Conservation (phyloP, 768 basidiomycete genomes). For the Xerocomellus dryophilus region DNA sequence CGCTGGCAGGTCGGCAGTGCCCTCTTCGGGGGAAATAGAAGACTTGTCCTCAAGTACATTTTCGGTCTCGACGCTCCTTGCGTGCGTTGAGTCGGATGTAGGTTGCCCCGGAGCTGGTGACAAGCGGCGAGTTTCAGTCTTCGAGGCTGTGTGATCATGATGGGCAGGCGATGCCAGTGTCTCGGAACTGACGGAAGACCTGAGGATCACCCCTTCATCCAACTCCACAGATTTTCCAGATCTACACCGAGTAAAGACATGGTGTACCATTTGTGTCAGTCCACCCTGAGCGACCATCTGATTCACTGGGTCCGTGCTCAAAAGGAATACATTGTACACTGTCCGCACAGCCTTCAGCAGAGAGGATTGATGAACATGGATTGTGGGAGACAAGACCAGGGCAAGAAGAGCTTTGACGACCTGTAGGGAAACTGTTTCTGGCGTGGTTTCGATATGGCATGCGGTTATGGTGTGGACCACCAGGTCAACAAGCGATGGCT, state of each 20-base stretch:
- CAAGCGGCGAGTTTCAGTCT: slow-evolving; percentile 11
- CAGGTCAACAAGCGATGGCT: slow-evolving; percentile 82
- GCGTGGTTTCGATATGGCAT: slow-evolving; percentile 83
- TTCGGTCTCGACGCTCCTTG: neutral
- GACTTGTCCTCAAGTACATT: neutral
- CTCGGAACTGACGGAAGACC: slow-evolving; percentile 26
- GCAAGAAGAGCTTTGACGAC: slow-evolving; percentile 94
- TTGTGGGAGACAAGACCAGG: slow-evolving; percentile 80
- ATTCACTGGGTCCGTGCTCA: slow-evolving; percentile 86
- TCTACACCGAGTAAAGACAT: slow-evolving; percentile 85
- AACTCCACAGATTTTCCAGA: slow-evolving; percentile 24
- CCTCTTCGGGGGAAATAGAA: slow-evolving; percentile 2
- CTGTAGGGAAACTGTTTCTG: slow-evolving; percentile 90
- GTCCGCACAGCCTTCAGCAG: slow-evolving; percentile 95
- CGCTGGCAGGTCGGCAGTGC: neutral
- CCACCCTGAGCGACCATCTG: slow-evolving; percentile 99
- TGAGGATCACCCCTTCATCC: slow-evolving; percentile 15
- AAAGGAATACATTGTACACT: slow-evolving; percentile 95
- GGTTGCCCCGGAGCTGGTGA: slow-evolving; percentile 4
- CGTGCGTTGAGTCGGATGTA: neutral
- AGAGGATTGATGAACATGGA: slow-evolving; percentile 92
- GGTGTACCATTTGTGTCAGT: slow-evolving; percentile 96
- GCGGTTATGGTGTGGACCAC: slow-evolving; percentile 94
- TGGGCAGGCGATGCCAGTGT: slow-evolving; percentile 7
- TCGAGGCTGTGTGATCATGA: slow-evolving; percentile 3